These are phyloP conservation scores for Botrytis hyacinthi DNA, from an alignment of 2,329 filamentous ascomycete species.

Conservation along the genomic window DNA sequence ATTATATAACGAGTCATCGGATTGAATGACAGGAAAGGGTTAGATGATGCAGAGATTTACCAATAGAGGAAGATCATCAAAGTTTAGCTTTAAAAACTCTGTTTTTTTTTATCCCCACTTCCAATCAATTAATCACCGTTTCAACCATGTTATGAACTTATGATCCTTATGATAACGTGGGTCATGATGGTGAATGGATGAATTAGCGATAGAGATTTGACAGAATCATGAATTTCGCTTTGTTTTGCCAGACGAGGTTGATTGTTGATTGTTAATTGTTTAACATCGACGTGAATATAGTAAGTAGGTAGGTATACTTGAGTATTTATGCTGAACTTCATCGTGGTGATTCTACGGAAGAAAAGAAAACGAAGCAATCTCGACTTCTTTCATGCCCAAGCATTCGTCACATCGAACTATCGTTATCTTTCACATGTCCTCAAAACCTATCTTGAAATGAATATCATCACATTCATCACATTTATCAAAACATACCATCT, in stretches of 20 bases:
- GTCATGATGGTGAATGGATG: neutral
- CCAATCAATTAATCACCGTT: neutral
- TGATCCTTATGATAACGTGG: neutral
- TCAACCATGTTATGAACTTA: neutral
- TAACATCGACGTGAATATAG: neutral
- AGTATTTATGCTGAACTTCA: neutral
- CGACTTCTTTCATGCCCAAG: neutral
- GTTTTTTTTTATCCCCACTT: conserved; percentile 6
- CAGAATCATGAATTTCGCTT: neutral
- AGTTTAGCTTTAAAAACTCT: conserved; percentile 10
- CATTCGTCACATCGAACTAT: neutral
- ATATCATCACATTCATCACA: neutral
- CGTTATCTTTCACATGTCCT: neutral
- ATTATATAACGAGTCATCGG: neutral
- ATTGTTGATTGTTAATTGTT: neutral
- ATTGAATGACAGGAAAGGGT: neutral
- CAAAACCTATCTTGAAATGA: neutral
- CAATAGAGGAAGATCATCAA: conserved; percentile 20
- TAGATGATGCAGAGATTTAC: conserved; percentile 3
- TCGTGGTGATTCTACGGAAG: neutral
- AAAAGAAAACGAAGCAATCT: neutral
- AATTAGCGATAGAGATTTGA: neutral
- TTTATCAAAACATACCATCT: neutral
- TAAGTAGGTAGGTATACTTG: neutral
- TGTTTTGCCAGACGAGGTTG: too few species aligned